Conservation (phyloP, 2,329 filamentous ascomycete genomes). For the Aspergillus aculeatus region DNA sequence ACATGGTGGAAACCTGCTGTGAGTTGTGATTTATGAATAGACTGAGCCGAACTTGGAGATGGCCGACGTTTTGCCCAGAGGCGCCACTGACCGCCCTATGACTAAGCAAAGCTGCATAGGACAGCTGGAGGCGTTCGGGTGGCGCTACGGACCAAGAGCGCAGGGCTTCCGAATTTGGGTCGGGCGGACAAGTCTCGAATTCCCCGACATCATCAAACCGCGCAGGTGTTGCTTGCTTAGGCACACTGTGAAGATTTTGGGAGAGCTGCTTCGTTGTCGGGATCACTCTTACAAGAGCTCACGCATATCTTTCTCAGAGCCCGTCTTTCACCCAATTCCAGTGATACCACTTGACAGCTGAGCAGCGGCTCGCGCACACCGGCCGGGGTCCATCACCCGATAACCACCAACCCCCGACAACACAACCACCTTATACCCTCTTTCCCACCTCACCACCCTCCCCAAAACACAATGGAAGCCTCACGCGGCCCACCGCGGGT, state of each 20-base stretch:
- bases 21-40: not conserved
- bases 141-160: slow-evolving; percentile 16
- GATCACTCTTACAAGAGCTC: not conserved
- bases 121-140: too few relatives aligned
- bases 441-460: not conserved
- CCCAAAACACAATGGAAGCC: slow-evolving; percentile 69
- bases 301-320: not conserved
- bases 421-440: not conserved
- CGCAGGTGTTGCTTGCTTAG: not conserved
- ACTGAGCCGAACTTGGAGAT: not conserved
- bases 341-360: not conserved
- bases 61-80: not conserved
- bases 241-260: not conserved
- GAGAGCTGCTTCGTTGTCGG: not conserved
- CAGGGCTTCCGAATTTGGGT: slow-evolving; percentile 20
- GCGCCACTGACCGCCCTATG: not conserved
- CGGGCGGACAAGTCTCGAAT: not conserved
- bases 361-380: not conserved
- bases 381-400: not conserved
- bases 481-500: slow-evolving; percentile 89
- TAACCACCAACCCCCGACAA: not conserved
- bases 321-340: not conserved
- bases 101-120: slow-evolving; percentile 18
- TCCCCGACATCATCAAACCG: not conserved
- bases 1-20: slow-evolving; percentile 57